Evolutionary conservation across 2,329 filamentous ascomycete genomes (phyloP).

Genomic region (Aureobasidium namibiae): DNA sequence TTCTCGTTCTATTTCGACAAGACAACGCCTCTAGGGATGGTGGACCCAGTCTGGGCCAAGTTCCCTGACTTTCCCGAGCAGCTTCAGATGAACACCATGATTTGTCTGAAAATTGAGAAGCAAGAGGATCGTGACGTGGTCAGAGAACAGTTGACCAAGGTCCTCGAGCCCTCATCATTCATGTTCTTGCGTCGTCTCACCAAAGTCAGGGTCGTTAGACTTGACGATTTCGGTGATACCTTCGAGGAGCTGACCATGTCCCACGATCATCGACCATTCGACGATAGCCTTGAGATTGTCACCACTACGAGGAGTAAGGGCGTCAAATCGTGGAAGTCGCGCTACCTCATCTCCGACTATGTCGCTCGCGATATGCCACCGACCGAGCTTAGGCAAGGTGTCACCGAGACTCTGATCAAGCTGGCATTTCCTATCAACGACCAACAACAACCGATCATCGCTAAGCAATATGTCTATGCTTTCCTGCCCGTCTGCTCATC

Average conservation of each 20-base stretch:
- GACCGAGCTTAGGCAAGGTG: conserved; percentile 14
- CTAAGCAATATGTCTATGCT: conserved; percentile 17
- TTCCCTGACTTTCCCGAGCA: conserved; percentile 21
- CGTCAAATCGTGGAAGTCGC: background rate
- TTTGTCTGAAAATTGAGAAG: conserved; percentile 19
- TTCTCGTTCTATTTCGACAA: conserved; percentile 39
- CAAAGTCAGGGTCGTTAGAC: conserved; percentile 17
- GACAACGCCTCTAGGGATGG: conserved; percentile 26
- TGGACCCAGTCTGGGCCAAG: conserved; percentile 24
- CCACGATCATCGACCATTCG: background rate
- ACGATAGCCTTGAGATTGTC: background rate
- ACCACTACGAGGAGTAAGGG: background rate
- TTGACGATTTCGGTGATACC: background rate
- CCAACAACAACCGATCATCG: conserved; percentile 1
- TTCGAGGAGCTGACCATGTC: background rate
- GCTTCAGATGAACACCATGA: conserved; percentile 15
- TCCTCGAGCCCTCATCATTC: conserved; percentile 23
- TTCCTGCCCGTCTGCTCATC: conserved; percentile 21
- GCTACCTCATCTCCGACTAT: conserved; percentile 12
- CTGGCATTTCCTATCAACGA: conserved; percentile 19
- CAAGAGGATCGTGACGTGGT: conserved; percentile 10
- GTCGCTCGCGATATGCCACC: conserved; percentile 14
- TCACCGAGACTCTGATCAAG: conserved; percentile 16
- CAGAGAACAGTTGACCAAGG: conserved; percentile 11
- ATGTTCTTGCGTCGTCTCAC: conserved; percentile 26